Evolutionary conservation across 495 filamentous ascomycete species (phyloP), one percentile per base, ranked within the genome.

Genomic region (Lasiosphaeris hirsuta): DNA sequence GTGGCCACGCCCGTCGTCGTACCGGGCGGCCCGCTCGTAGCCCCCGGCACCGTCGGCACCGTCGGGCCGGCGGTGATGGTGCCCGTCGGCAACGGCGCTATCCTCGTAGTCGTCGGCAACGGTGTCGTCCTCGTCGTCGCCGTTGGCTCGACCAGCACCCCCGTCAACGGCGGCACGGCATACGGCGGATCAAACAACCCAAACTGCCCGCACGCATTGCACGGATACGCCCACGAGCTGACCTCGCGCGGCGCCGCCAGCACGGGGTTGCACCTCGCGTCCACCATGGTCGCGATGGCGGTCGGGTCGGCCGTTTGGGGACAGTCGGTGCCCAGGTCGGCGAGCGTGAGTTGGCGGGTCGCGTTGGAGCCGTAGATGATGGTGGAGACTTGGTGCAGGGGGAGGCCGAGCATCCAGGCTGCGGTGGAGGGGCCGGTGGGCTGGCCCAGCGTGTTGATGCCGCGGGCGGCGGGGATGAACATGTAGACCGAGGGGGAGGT

Each of bases 401-500:
- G 51, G 4, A 68, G 43, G 3, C 62, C 50, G 35, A 64, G 68
- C 46, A 71, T 60, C 56, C 61, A 59, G 42, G 14, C 61, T 7
- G 62, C 42, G n/a, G 64, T 66, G 0, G 54, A 51, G 6, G 69
- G 67, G 1, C 65, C 67, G 0, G 35, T 48, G 7, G 59, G 38
- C 13, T 51, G 17, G 51, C 62, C 58, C 7, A 41, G 15, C 10
- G 65, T 52, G 57, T 72, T 70, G 63, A 45, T 65, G 55, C 67
- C 69, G 11, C 44, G 48, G 1, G 64, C 63, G 14, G 65, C 66
- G 19, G 62, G 64, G 43, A 76, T 62, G 17, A 68, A 37, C 51
- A 76, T 58, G 55, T 76, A 76, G 15, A 74, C 67, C 9, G 70
- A 73, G 0, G 73, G 73, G 7, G 70, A 76, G 15, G 70, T 71